Percentiles rank a stretch among this genome's conserved stretches.
Conservation (phyloP, 176 grass and related monocot genomes). For the Eragrostis curvula region DNA sequence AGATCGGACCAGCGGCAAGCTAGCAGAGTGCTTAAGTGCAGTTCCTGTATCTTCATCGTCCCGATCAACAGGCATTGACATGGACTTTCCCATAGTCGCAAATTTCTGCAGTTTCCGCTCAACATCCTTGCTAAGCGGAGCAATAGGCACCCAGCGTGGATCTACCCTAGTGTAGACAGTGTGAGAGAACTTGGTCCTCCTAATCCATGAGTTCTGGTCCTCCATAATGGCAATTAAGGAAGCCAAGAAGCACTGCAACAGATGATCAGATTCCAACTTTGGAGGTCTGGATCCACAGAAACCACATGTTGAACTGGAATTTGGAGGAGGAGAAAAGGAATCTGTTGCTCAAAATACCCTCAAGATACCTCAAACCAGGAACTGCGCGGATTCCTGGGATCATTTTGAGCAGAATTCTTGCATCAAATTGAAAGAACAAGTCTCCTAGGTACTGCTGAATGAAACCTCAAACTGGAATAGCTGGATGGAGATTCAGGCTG, state of each 20-base stretch:
- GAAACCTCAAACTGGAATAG: slow-evolving; percentile 1
- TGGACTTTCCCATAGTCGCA: slow-evolving; percentile 24
- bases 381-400: slow-evolving; percentile 2
- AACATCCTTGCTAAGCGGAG: slow-evolving; percentile 36
- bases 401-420: slow-evolving; percentile 38
- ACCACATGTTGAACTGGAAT: slow-evolving; percentile 48
- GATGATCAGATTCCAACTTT: slow-evolving; percentile 49
- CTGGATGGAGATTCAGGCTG: neutral
- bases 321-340: slow-evolving; percentile 25
- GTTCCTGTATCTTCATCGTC: slow-evolving; percentile 20
- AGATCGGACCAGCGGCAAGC: slow-evolving; percentile 31
- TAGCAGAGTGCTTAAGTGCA: slow-evolving; percentile 42
- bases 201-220: slow-evolving; percentile 58
- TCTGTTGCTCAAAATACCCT: neutral
- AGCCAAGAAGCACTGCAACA: slow-evolving; percentile 1
- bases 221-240: slow-evolving; percentile 45
- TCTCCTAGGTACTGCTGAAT: neutral
- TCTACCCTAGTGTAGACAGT: slow-evolving; percentile 45
- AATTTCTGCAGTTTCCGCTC: slow-evolving; percentile 39
- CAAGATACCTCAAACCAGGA: slow-evolving; percentile 20
- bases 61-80: slow-evolving; percentile 44
- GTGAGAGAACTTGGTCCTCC: slow-evolving; percentile 64
- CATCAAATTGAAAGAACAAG: neutral
- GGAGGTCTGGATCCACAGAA: slow-evolving; percentile 37
- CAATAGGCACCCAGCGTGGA: neutral